These are phyloP conservation scores for Alternaria conjuncta DNA, from an alignment of 2,329 filamentous ascomycete species.

Conservation along the genomic window DNA sequence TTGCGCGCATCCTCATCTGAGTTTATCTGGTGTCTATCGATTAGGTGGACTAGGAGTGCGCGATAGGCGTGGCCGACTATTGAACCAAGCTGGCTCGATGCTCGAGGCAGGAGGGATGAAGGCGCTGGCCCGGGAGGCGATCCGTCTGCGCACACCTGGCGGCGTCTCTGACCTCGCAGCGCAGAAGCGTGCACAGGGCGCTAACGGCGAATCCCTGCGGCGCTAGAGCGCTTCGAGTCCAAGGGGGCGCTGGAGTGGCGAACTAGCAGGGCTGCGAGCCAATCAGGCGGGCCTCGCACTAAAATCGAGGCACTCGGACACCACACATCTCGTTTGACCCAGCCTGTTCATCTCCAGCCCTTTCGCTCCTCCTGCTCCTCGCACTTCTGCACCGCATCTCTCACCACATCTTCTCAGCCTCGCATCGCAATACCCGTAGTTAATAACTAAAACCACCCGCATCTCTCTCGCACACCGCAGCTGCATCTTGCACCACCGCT, in stretches of 20 bases:
- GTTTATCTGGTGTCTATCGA: neutral
- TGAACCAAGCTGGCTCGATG: neutral
- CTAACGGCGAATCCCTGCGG: conserved; percentile 2
- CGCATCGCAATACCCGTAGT: conserved; percentile 27
- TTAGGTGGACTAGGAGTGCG: neutral
- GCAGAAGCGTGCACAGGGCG: conserved; percentile 3
- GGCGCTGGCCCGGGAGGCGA: conserved; percentile 1
- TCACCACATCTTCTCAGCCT: conserved; percentile 31
- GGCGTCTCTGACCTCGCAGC: conserved; percentile 8
- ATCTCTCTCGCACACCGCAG: conserved; percentile 14
- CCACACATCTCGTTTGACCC: conserved; percentile 16
- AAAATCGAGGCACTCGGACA: neutral
- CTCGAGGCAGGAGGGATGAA: neutral
- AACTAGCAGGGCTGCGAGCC: neutral
- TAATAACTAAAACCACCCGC: conserved; percentile 26
- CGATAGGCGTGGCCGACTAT: neutral
- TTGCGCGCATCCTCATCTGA: neutral
- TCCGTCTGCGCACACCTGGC: conserved; percentile 4
- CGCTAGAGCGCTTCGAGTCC: conserved; percentile 5
- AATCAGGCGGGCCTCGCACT: neutral
- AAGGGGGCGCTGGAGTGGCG: conserved; percentile 11
- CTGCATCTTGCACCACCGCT: conserved; percentile 13
- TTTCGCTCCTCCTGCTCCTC: conserved; percentile 21
- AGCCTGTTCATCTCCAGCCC: conserved; percentile 14
- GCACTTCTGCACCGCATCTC: conserved; percentile 24